Base-by-base conservation (phyloP, 2,329 filamentous ascomycete genomes). In the Cryphonectria japonica region DNA sequence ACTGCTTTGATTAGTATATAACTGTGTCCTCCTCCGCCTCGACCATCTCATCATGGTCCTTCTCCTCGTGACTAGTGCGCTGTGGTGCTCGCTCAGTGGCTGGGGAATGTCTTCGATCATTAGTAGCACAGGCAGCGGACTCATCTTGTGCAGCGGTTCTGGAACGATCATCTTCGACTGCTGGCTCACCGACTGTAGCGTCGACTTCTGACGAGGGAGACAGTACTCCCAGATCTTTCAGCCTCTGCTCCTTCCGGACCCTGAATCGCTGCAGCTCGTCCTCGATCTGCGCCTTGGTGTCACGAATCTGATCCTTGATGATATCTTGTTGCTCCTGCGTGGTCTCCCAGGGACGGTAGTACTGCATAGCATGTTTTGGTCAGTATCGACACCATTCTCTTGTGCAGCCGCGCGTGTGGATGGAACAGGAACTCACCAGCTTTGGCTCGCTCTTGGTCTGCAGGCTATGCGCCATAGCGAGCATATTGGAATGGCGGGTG, bases 1-100 rank as follows among this genome's bases (percentile, higher is more conserved):
- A 32, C 59, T 57, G 65, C 60, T 52, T 62, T 43, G 61, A 26
- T 87, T 83, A 97, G 83, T 97, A 97, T 72, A 97, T 95, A 68
- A 97, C 93, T 76, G 92, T 94, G 77, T 97, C 94, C 83, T 98
- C 94, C 72, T 94, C 93, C 69, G 92, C 93, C 80, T 94, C 92
- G 68, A 96, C 90, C 75, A 97, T 86, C 76, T 95, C 92, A 72
- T 92, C 86, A 75, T 87, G 78, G 71, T 84, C 85, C 77, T 81
- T 84, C 70, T 83, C 80, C 67, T 71, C 70, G 26, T 67, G 70
- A 61, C 69, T 73, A 72, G 77, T 80, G 69, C 73, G 75, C 68
- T 76, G 68, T 70, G 74, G 74, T 66, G 76, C 75, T 68, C 76
- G 71, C 59, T 32, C 43, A 65, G 60, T 60, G 41, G 67, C n/a